These are phyloP conservation scores for Hericium erinaceus DNA, from an alignment of 768 basidiomycete genomes.

Conservation along the genomic window DNA sequence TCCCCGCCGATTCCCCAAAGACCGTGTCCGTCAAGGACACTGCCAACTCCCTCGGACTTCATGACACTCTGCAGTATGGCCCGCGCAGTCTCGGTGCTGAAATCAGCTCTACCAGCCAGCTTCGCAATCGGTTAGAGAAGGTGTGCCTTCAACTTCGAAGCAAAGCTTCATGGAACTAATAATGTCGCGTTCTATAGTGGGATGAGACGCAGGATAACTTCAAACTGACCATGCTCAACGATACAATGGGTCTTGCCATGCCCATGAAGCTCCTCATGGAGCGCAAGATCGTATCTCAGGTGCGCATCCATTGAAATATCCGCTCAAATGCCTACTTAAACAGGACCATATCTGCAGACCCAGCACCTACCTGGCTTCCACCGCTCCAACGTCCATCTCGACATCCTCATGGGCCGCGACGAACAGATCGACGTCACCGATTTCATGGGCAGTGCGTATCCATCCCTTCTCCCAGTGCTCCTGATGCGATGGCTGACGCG, in stretches of 20 bases:
- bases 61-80: slow-evolving; percentile 84
- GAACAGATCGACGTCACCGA: slow-evolving; percentile 72
- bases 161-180: not conserved
- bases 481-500: not conserved
- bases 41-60: slow-evolving; percentile 69
- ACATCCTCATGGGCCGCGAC: slow-evolving; percentile 91
- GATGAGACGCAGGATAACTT: slow-evolving; percentile 85
- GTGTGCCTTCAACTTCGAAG: slow-evolving; percentile 33
- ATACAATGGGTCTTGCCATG: slow-evolving; percentile 78
- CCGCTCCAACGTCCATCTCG: slow-evolving; percentile 76
- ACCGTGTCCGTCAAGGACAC: slow-evolving; percentile 60
- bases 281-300: slow-evolving; percentile 71
- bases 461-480: not conserved
- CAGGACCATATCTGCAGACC: slow-evolving; percentile 31
- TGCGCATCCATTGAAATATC: slow-evolving; percentile 28
- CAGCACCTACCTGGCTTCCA: slow-evolving; percentile 56
- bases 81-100: slow-evolving; percentile 74
- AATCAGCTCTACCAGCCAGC: slow-evolving; percentile 45
- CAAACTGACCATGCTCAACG: slow-evolving; percentile 75
- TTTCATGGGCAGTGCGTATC: slow-evolving; percentile 61
- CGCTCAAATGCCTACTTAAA: too few species aligned
- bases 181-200: slow-evolving; percentile 50
- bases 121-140: slow-evolving; percentile 69
- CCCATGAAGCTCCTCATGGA: slow-evolving; percentile 93
- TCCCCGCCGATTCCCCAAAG: slow-evolving; percentile 46